Percentiles rank a stretch among this genome's conserved stretches.
Conservation (phyloP, 2,329 filamentous ascomycete species). For the Nigrospora osmanthi region DNA sequence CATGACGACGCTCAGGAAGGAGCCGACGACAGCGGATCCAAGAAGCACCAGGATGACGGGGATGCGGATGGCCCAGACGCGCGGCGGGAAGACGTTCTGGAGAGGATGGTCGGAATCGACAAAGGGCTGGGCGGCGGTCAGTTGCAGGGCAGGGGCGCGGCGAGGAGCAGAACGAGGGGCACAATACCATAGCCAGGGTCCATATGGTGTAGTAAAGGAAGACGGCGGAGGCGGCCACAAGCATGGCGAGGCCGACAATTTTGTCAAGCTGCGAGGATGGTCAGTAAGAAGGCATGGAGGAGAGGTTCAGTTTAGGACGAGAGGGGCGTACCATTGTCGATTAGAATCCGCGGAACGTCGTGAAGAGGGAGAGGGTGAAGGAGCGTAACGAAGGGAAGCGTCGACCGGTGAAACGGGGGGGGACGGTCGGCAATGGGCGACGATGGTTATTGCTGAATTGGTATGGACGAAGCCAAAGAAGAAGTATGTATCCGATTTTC, state of each 20-base stretch:
- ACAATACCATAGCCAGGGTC: constrained; percentile 95
- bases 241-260: constrained; percentile 61
- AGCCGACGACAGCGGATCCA: constrained; percentile 87
- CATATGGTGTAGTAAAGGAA: constrained; percentile 91
- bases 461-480: too few species aligned
- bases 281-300: too few species aligned
- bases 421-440: too few species aligned
- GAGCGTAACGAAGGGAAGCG: too few species aligned
- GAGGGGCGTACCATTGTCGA: constrained; percentile 11
- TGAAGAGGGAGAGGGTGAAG: constrained; percentile 7
- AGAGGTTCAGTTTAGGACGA: not conserved
- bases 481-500: too few species aligned
- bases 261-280: constrained; percentile 83
- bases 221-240: constrained; percentile 56
- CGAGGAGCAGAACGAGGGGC: constrained; percentile 11
- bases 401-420: too few species aligned
- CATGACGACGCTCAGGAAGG: constrained; percentile 95
- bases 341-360: constrained; percentile 6
- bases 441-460: too few species aligned
- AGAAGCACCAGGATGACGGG: constrained; percentile 93
- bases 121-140: constrained; percentile 61
- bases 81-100: constrained; percentile 90
- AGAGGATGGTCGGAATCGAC: constrained; percentile 91
- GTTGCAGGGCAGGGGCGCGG: not conserved
- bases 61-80: constrained; percentile 97